Evolutionary conservation across 768 basidiomycete genomes (phyloP).

Genomic region (Mycena sanguinolenta): DNA sequence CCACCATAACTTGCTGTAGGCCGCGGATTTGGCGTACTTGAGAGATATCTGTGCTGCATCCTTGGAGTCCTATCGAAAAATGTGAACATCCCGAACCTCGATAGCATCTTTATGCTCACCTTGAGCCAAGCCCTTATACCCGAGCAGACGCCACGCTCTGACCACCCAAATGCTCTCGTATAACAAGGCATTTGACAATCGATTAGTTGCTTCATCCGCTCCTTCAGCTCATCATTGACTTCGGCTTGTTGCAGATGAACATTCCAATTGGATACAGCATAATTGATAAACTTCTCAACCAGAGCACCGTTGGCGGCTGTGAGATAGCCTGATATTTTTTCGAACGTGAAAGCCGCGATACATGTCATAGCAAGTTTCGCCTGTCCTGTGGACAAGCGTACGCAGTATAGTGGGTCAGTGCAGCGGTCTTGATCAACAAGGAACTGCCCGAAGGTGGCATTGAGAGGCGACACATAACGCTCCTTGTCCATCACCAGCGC

Average conservation of each 20-base stretch:
- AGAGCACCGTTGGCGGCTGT: background rate
- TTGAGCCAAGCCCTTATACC: background rate
- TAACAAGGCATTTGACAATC: background rate
- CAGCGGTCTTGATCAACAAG: constrained; percentile 15
- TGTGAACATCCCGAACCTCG: constrained; percentile 1
- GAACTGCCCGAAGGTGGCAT: too few relatives aligned
- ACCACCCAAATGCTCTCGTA: background rate
- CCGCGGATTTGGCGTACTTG: background rate
- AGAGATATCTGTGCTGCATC: too few relatives aligned
- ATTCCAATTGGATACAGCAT: background rate
- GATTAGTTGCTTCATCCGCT: constrained; percentile 1
- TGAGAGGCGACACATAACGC: constrained; percentile 1
- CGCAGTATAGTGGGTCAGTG: constrained; percentile 7
- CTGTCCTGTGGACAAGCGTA: constrained; percentile 2
- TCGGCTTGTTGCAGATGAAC: background rate
- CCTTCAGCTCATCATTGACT: constrained; percentile 5
- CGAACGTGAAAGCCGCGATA: constrained; percentile 4
- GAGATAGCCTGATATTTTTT: constrained; percentile 1
- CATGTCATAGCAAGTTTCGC: constrained; percentile 6
- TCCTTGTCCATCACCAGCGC: constrained; percentile 2
- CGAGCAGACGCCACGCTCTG: too few relatives aligned
- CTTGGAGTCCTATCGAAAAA: constrained; percentile 6
- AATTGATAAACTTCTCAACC: background rate
- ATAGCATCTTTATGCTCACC: background rate
- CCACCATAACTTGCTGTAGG: constrained; percentile 2